A percentile compares a stretch with the other conserved stretches of the same genome.
Conservation (phyloP, 306 rosid genomes). For the Malus domestica region DNA sequence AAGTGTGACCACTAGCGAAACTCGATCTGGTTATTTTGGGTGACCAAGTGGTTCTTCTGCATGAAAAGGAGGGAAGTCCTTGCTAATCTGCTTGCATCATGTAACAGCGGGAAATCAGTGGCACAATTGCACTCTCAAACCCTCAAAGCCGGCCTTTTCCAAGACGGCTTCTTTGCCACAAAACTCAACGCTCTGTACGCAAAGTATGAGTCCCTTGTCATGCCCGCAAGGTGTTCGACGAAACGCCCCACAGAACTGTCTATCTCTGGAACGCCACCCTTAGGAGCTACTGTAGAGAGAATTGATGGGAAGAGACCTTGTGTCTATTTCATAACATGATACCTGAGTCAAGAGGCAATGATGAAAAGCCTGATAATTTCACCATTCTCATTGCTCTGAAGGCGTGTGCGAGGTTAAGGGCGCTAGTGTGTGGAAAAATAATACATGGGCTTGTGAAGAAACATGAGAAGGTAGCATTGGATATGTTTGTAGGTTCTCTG, state of each 20-base stretch:
- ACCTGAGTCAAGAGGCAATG: slow-evolving; percentile 3
- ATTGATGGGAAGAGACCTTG: slow-evolving; percentile 47
- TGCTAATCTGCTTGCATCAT: slow-evolving; percentile 38
- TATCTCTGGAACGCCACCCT: slow-evolving; percentile 62
- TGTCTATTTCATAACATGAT: slow-evolving; percentile 42
- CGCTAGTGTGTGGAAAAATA: slow-evolving; percentile 31
- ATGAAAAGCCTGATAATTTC: slow-evolving; percentile 50
- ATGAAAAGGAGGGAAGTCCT: slow-evolving; percentile 45
- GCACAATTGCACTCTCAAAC: slow-evolving; percentile 41
- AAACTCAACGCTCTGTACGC: slow-evolving; percentile 43
- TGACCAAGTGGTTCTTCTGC: not conserved
- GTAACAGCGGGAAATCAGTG: slow-evolving; percentile 25
- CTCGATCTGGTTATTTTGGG: not conserved
- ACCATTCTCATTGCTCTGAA: slow-evolving; percentile 54
- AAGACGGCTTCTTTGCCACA: slow-evolving; percentile 58
- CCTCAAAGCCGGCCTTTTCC: slow-evolving; percentile 41
- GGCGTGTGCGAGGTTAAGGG: slow-evolving; percentile 47
- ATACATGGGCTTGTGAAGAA: slow-evolving; percentile 60
- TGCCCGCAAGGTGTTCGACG: slow-evolving; percentile 56
- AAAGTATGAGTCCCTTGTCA: slow-evolving; percentile 30
- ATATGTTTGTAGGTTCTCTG: not conserved
- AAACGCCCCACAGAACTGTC: slow-evolving; percentile 40
- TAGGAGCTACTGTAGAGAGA: slow-evolving; percentile 40
- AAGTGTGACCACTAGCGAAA: no score
- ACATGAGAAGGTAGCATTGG: slow-evolving; percentile 28